These are phyloP conservation scores for Fusarium ambrosium DNA, from an alignment of 2,329 filamentous ascomycete genomes.

Conservation along the genomic window DNA sequence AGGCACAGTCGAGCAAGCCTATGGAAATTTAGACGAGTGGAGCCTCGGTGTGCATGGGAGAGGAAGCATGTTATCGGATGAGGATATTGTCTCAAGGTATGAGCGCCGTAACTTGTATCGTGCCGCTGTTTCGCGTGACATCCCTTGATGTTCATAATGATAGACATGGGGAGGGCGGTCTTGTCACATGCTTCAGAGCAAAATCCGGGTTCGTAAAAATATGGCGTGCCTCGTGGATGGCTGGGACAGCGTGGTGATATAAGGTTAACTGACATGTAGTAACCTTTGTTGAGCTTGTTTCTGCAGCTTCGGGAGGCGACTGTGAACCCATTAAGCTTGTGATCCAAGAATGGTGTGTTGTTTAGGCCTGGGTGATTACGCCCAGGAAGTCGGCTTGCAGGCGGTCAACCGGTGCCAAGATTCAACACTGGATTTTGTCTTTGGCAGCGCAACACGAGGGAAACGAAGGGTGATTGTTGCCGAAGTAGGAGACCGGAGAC, in stretches of 20 bases:
- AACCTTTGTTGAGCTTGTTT: conserved; percentile 3
- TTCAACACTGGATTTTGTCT: conserved; percentile 11
- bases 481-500: conserved; percentile 13
- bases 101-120: background rate
- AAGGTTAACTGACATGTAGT: conserved; percentile 1
- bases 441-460: conserved; percentile 17
- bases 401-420: conserved; percentile 22
- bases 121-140: background rate
- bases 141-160: background rate
- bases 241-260: background rate
- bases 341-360: conserved; percentile 2
- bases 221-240: background rate
- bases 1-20: background rate
- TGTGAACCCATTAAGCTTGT: conserved; percentile 9
- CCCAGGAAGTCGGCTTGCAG: conserved; percentile 11
- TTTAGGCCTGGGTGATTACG: conserved; percentile 8
- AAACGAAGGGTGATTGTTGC: conserved; percentile 23
- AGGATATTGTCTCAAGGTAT: background rate
- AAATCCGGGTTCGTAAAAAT: background rate
- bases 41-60: conserved; percentile 1
- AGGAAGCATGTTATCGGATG: background rate
- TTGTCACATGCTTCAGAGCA: background rate
- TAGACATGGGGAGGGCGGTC: background rate
- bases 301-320: background rate
- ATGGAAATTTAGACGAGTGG: background rate